Conservation (phyloP, 306 rosid species). For the Corylus americana region DNA sequence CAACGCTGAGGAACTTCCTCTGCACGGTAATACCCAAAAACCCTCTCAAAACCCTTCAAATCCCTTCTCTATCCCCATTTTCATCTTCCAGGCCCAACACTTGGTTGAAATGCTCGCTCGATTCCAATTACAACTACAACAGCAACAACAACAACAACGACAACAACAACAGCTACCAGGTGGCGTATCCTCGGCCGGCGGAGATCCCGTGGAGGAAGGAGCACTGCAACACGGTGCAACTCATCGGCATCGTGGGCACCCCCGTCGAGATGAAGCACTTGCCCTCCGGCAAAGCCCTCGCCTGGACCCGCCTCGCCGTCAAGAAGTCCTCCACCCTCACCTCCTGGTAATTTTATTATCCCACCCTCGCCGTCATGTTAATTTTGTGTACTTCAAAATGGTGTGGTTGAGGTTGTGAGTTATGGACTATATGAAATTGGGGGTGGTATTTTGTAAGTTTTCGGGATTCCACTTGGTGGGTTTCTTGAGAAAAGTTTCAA, state of each 20-base stretch:
- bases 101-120: slow-evolving; percentile 48
- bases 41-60: slow-evolving; percentile 15
- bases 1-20: slow-evolving; percentile 17
- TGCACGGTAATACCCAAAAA: slow-evolving; percentile 16
- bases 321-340: slow-evolving; percentile 71
- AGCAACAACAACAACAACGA: not conserved
- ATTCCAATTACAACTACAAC: slow-evolving; percentile 28
- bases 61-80: slow-evolving; percentile 7
- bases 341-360: slow-evolving; percentile 44
- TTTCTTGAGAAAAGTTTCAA: not conserved
- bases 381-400: too few species aligned
- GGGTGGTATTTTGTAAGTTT: not conserved
- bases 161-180: slow-evolving; percentile 22
- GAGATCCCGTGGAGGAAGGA: slow-evolving; percentile 94
- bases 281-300: slow-evolving; percentile 72
- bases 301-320: slow-evolving; percentile 85
- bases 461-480: not conserved
- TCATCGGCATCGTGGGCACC: slow-evolving; percentile 72
- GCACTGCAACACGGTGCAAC: slow-evolving; percentile 68
- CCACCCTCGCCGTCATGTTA: not conserved
- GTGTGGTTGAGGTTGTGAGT: not conserved
- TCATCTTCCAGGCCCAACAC: slow-evolving; percentile 9
- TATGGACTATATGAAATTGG: not conserved
- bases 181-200: slow-evolving; percentile 57
- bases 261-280: slow-evolving; percentile 74